Evolutionary conservation across 2,329 filamentous ascomycete species (phyloP).

Genomic region (Byssochlamys sp.): DNA sequence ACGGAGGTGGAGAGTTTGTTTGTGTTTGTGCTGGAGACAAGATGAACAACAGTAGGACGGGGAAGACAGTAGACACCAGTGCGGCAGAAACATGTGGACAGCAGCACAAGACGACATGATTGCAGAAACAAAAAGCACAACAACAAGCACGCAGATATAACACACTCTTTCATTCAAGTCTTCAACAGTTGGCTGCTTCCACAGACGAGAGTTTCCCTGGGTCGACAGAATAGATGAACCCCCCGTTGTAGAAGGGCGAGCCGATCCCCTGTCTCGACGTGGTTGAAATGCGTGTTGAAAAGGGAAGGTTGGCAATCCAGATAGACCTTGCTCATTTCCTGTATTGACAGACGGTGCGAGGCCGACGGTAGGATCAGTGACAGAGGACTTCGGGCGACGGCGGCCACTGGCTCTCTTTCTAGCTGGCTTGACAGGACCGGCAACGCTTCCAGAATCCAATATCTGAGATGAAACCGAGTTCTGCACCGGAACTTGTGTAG

Average conservation of each 20-base stretch:
- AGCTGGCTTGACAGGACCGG: background rate
- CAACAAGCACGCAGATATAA: background rate
- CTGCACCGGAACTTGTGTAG: background rate
- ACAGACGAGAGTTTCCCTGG: background rate
- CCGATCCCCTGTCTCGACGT: background rate
- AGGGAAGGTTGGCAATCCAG: background rate
- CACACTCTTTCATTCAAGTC: background rate
- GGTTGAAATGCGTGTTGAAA: background rate
- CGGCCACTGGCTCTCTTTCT: background rate
- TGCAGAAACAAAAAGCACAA: slow-evolving; percentile 40
- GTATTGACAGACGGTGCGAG: background rate
- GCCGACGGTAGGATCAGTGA: background rate
- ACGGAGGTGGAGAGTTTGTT: background rate
- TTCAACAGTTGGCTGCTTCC: background rate
- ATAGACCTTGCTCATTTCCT: background rate
- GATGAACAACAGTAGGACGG: background rate
- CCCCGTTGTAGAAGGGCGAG: background rate
- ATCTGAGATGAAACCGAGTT: background rate
- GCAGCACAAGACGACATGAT: background rate
- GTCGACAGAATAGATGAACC: background rate
- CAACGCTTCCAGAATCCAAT: background rate
- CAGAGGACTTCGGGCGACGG: background rate
- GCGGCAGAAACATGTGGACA: background rate
- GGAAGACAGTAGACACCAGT: background rate
- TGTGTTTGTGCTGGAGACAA: slow-evolving; percentile 2